Evolutionary conservation across 2,329 filamentous ascomycete genomes (phyloP).

Genomic region (Cadophora sp.): DNA sequence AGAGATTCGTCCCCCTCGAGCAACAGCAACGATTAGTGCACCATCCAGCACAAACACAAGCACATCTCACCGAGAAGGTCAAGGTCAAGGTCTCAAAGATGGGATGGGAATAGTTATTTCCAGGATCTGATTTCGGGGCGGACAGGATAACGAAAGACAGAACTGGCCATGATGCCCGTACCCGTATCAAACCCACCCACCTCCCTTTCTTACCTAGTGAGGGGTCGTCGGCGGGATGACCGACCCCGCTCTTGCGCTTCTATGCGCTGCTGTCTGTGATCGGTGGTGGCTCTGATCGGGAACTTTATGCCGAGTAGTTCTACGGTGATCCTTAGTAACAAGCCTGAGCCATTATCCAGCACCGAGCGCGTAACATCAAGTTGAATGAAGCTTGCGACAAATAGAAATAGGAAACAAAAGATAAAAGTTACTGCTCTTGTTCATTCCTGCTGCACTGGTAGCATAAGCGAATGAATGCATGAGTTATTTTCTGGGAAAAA

Average conservation of each 20-base stretch:
- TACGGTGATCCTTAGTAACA: background rate
- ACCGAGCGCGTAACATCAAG: no score
- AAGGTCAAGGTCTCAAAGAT: background rate
- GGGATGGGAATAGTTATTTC: slow-evolving; percentile 6
- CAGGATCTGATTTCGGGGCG: background rate
- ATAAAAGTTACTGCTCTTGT: no score
- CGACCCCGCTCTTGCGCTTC: slow-evolving; percentile 2
- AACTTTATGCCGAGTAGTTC: background rate
- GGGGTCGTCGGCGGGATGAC: background rate
- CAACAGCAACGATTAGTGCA: background rate
- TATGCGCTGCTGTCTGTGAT: no score
- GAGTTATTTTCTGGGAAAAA: background rate
- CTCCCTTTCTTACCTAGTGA: slow-evolving; percentile 1
- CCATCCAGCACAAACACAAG: no score
- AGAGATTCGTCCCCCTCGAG: background rate
- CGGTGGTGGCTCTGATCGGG: background rate
- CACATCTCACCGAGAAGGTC: background rate
- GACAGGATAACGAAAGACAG: no score
- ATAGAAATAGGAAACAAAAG: no score
- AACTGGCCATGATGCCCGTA: background rate
- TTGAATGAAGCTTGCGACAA: no score
- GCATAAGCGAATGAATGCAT: background rate
- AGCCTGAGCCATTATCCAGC: background rate
- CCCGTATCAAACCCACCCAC: background rate
- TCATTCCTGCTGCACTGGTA: no score